Evolutionary conservation across 768 basidiomycete genomes (phyloP), one percentile per base, ranked within the genome.

Genomic region (Leucogyrophana mollusca): DNA sequence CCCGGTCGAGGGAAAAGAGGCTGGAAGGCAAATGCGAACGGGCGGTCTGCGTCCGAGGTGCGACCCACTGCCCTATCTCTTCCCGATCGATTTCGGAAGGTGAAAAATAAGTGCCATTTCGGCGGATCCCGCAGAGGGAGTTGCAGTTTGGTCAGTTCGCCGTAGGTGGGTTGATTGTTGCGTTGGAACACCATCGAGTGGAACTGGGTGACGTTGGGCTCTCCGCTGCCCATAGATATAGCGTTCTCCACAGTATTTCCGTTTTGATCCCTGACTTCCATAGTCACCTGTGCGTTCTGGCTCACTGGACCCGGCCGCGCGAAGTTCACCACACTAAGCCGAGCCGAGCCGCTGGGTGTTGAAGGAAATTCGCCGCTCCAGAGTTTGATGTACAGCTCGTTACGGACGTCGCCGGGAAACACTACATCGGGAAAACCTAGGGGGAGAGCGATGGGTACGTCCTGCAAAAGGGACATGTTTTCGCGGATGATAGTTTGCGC

Each of bases 351-450:
- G 34, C 72, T 67, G 21, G 69, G 67, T 34, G 64, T 66, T 0
- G 79, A 68, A 2, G 75, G 68, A 60, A 98, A 98, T 52, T 93
- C 88, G 32, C 91, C 95, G 45, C 84, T 87, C 94, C 94, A 97
- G 0, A 98, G 78, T 64, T 96, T 96, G 71, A 97, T 79, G 65
- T 97, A 98, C 10, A 97, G 75, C 53, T 98, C 95, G 58, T 98
- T 97, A 13, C 95, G 83, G n/a, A 82, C 69, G 51, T 90, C 87
- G 6, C 89, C 90, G 3, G 94, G 94, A 60, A 94, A 94, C 8
- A 95, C 94, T 6, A 96, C 94, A 55, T 98, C 95, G 0, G 95
- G 90, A 61, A 98, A 98, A 23, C 93, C 93, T 25, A 98, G 82
- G 3, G 92, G 87, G 10, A 87, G 70, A 2, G 93, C 94, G 37